Evolutionary conservation across 2,329 filamentous ascomycete species (phyloP).

Genomic region (Dryadomyces sulphureus): DNA sequence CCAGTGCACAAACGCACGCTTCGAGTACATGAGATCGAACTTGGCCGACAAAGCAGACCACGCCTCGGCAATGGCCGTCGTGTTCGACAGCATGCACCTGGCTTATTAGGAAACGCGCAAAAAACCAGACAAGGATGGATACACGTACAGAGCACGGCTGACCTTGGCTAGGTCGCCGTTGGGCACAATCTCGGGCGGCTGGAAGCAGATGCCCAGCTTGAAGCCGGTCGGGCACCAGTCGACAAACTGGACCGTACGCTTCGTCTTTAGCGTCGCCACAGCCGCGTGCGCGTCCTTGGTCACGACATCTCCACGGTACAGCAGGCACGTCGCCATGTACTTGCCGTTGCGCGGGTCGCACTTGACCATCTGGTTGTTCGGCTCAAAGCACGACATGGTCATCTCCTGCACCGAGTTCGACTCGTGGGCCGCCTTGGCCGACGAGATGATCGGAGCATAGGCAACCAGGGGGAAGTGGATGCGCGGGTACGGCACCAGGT

Average conservation of each 20-base stretch:
- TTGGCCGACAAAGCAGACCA: constrained; percentile 95
- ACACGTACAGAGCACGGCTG: constrained; percentile 86
- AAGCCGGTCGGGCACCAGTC: constrained; percentile 99
- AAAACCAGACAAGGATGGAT: background rate
- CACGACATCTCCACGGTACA: constrained; percentile 97
- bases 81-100: constrained; percentile 97
- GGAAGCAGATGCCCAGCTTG: constrained; percentile 99
- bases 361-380: constrained; percentile 99
- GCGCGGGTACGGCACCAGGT: constrained; percentile 94
- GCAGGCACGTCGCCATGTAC: constrained; percentile 97
- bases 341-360: constrained; percentile 97
- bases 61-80: constrained; percentile 93
- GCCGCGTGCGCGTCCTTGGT: constrained; percentile 88
- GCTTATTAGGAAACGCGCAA: background rate
- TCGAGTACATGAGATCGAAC: constrained; percentile 99
- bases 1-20: constrained; percentile 99
- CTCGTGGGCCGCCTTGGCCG: constrained; percentile 92
- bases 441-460: constrained; percentile 87
- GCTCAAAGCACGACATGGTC: constrained; percentile 98
- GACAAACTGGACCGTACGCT: constrained; percentile 97
- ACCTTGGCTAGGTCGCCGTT: constrained; percentile 93
- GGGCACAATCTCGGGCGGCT: constrained; percentile 56
- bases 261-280: constrained; percentile 95
- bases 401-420: constrained; percentile 97
- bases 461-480: constrained; percentile 99